Evolutionary conservation across 352 stramenopile species (phyloP), one percentile per base, ranked within the genome.

Genomic region (Phytophthora niederhauseri): DNA sequence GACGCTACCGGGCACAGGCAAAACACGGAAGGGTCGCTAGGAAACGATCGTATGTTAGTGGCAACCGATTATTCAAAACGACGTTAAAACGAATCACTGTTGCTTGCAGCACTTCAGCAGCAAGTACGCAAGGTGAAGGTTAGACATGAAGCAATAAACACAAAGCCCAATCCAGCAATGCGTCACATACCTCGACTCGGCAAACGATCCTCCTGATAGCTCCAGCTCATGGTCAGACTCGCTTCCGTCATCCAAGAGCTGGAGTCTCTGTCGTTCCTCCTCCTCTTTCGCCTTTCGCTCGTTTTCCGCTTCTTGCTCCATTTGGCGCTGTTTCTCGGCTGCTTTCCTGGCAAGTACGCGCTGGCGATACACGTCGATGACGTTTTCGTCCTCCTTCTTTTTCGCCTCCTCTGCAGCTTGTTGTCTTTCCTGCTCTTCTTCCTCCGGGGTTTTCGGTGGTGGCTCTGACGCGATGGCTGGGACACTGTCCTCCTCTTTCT

Each of bases 361-460:
- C 61, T 91, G 84, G 14, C 84, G 78, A 57, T 89, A 92, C 1
- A 86, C 76, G 22, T 90, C 84, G 26, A 92, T 86, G 2, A 66
- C 70, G 6, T 73, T 60, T 30, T 90, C 84, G n/a, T 89, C 84
- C 22, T 87, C 71, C 50, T 83, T 78, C 58, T 82, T 80, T 52
- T 87, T 90, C 4, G 79, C 77, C 24, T 87, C 80, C 66, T 89
- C 80, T 0, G 57, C 69, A 20, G 63, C 61, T 63, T 67, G 50
- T 20, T 65, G 61, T 28, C 48, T 64, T 30, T 89, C 74, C 57
- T 78, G 60, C 54, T 87, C 72, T 11, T 76, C 57, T 31, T 79
- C 48, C 22, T 84, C 77, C 22, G 57, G 43, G 0, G 62, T 61
- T 49, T 76, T 79, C 2, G 12, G 17, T 48, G 61, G 57, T 8